A percentile compares a stretch with the other conserved stretches of the same genome.
phyloP scores from a whole-genome alignment of 352 stramenopile genomes.

The Globisporangium echinulatum region DNA sequence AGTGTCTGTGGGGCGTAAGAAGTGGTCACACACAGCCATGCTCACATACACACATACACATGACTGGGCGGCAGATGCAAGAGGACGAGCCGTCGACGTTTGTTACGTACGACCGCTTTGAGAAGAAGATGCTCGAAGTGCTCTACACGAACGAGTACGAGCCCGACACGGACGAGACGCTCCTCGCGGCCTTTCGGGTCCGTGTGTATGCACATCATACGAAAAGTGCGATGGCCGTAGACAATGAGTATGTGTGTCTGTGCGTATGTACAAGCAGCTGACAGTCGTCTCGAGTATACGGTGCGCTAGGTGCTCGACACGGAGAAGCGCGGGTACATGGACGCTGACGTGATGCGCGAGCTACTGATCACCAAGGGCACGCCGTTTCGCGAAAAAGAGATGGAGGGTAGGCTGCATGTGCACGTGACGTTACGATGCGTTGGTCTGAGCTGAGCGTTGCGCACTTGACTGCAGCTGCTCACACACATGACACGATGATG shows the following conservation, averaged over 20 bases:
- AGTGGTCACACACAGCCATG: neutral
- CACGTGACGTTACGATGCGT: neutral
- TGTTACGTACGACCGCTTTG: constrained; percentile 87
- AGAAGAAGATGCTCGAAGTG: constrained; percentile 92
- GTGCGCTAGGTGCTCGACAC: constrained; percentile 48
- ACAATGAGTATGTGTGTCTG: neutral
- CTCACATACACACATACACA: neutral
- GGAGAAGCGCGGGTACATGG: constrained; percentile 86
- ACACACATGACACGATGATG: neutral
- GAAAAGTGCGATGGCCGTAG: neutral
- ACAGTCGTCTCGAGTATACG: neutral
- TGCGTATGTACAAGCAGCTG: neutral
- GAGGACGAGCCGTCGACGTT: constrained; percentile 88
- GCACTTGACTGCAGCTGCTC: no score
- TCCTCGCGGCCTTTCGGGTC: constrained; percentile 75
- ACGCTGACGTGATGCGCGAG: constrained; percentile 85
- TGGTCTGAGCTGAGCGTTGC: neutral
- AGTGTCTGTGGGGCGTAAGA: no score
- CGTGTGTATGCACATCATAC: neutral
- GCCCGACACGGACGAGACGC: constrained; percentile 80
- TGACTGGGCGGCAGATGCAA: constrained; percentile 53
- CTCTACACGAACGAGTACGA: constrained; percentile 86
- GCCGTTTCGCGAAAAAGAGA: constrained; percentile 88
- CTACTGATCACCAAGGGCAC: constrained; percentile 86
- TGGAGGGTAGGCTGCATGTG: constrained; percentile 44